Percentiles rank a stretch among this genome's conserved stretches.
Evolutionary conservation across 2,329 filamentous ascomycete species (phyloP).

Genomic region (Phaeosphaeria sp.): DNA sequence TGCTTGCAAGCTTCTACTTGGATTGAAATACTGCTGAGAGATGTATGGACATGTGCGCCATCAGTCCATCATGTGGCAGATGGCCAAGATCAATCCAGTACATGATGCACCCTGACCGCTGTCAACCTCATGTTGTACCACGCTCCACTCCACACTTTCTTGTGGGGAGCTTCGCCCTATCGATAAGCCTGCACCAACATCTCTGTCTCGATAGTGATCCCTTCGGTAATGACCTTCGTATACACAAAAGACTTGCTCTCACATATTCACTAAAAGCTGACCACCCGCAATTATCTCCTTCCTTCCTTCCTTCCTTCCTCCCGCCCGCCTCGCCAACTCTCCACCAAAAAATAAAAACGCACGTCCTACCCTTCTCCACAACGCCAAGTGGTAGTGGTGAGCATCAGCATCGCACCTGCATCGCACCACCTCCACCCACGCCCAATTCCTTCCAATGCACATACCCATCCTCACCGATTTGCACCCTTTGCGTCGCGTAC

Average conservation of each 20-base stretch:
- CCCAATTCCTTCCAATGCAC: neutral
- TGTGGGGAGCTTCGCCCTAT: neutral
- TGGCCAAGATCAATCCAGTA: neutral
- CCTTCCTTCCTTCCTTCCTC: neutral
- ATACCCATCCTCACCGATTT: neutral
- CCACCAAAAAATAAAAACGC: neutral
- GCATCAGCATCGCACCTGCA: neutral
- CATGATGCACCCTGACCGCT: neutral
- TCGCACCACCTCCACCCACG: neutral
- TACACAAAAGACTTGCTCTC: no score
- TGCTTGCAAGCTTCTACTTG: neutral
- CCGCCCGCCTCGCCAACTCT: neutral
- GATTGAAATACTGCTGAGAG: no score
- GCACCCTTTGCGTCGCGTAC: neutral
- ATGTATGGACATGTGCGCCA: neutral
- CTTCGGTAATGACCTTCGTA: neutral
- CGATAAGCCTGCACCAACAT: conserved; percentile 1
- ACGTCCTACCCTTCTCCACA: neutral
- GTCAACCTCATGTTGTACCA: neutral
- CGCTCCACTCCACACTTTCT: neutral
- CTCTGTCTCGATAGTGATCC: neutral
- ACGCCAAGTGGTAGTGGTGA: neutral
- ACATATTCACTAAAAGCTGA: neutral
- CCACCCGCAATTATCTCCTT: neutral
- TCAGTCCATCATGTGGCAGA: neutral